phyloP scores from a whole-genome alignment of 2,329 filamentous ascomycete species.

The Fusarium sp. region DNA sequence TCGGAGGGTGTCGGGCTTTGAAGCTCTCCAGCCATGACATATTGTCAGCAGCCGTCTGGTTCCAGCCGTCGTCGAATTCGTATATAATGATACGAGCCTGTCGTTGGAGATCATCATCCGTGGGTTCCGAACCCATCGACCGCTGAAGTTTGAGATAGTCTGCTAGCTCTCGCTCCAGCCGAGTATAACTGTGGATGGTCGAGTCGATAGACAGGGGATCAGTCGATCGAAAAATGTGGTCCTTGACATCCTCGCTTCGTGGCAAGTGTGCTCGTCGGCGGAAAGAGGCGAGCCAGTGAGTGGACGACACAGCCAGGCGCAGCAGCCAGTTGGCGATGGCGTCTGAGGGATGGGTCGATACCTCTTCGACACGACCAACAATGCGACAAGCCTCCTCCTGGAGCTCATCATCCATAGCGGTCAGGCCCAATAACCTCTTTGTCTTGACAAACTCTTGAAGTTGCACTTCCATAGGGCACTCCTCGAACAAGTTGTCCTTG shows the following conservation, averaged over 20 bases:
- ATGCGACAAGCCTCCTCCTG: conserved; percentile 70
- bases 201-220: conserved; percentile 69
- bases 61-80: conserved; percentile 72
- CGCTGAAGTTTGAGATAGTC: conserved; percentile 62
- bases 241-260: conserved; percentile 65
- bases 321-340: conserved; percentile 67
- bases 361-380: conserved; percentile 66
- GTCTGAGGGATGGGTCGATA: conserved; percentile 61
- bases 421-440: conserved; percentile 66
- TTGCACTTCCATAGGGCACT: conserved; percentile 66
- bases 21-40: conserved; percentile 65
- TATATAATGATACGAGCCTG: conserved; percentile 72
- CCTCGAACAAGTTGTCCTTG: conserved; percentile 68
- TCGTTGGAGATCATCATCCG: conserved; percentile 66
- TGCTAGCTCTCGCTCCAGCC: conserved; percentile 67
- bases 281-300: conserved; percentile 67
- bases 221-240: conserved; percentile 60
- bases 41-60: conserved; percentile 72
- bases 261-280: conserved; percentile 68
- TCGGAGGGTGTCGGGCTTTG: conserved; percentile 56
- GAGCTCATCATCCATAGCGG: conserved; percentile 69
- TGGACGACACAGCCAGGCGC: conserved; percentile 61
- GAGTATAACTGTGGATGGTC: conserved; percentile 68
- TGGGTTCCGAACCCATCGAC: conserved; percentile 59
- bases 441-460: conserved; percentile 65